A percentile compares a stretch with the other conserved stretches of the same genome.
phyloP scores from a whole-genome alignment of 257 asterid genomes.

The Mentha longifolia region DNA sequence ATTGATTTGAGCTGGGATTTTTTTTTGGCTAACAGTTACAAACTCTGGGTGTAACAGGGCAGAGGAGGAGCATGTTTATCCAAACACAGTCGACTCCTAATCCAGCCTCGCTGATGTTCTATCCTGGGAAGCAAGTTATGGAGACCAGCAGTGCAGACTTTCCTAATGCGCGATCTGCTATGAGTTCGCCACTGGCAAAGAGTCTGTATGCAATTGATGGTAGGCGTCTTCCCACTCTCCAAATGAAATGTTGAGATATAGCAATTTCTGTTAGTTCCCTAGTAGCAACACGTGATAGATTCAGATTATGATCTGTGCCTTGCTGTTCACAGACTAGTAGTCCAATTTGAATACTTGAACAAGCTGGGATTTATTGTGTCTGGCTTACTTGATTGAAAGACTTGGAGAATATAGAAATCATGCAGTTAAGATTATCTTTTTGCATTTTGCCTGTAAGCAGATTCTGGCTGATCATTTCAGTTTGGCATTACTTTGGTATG shows the following conservation, averaged over 20 bases:
- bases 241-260: constrained; percentile 9
- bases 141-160: constrained; percentile 87
- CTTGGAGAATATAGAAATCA: neutral
- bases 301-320: neutral
- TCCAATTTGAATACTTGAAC: neutral
- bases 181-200: constrained; percentile 91
- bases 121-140: constrained; percentile 94
- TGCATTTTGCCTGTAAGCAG: constrained; percentile 9
- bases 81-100: constrained; percentile 96
- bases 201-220: constrained; percentile 86
- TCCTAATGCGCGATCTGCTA: constrained; percentile 92
- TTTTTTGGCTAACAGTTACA: neutral
- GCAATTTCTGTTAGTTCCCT: constrained; percentile 4
- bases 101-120: constrained; percentile 92
- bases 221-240: constrained; percentile 28
- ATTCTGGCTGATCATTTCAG: constrained; percentile 13
- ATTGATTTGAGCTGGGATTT: constrained; percentile 5
- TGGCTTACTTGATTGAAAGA: neutral
- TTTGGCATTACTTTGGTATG: neutral
- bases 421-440: neutral
- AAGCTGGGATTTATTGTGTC: constrained; percentile 11
- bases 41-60: constrained; percentile 58
- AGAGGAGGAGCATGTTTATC: constrained; percentile 92
- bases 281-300: neutral
- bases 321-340: neutral